These are phyloP conservation scores for Helminthosporium solani DNA, from an alignment of 2,329 filamentous ascomycete genomes.

Conservation along the genomic window DNA sequence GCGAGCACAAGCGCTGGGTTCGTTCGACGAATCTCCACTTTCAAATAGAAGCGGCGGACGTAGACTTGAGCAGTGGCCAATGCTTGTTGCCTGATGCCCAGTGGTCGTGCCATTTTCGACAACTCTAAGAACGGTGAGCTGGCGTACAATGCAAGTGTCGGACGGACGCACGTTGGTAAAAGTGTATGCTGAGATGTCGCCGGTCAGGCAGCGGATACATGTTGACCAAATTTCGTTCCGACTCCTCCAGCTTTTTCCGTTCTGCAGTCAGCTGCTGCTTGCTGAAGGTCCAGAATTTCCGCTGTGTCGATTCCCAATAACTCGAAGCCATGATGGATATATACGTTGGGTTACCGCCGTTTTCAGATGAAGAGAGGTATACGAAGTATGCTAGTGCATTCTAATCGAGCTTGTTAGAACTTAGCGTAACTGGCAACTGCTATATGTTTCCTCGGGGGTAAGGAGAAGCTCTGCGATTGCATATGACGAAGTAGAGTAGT, in stretches of 20 bases:
- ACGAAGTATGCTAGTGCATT: no score
- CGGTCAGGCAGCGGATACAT: constrained; percentile 80
- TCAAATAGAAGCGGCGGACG: constrained; percentile 88
- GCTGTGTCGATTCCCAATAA: constrained; percentile 95
- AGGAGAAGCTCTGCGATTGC: no score
- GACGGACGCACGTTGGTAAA: constrained; percentile 72
- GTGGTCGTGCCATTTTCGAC: constrained; percentile 77
- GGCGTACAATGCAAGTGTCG: background rate
- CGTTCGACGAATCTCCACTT: constrained; percentile 85
- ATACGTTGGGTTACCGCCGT: no score
- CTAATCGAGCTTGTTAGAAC: no score
- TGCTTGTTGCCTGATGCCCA: constrained; percentile 84
- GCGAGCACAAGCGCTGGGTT: constrained; percentile 91
- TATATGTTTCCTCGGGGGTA: no score
- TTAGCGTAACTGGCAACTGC: no score
- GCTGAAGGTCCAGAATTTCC: constrained; percentile 85
- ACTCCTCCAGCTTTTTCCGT: constrained; percentile 74
- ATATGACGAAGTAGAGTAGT: no score
- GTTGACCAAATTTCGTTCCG: constrained; percentile 70
- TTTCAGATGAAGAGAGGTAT: no score
- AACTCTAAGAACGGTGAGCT: constrained; percentile 55
- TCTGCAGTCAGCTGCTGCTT: constrained; percentile 75
- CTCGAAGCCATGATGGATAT: constrained; percentile 76
- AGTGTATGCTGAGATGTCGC: constrained; percentile 84
- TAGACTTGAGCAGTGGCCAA: constrained; percentile 94